Evolutionary conservation across 192 early-diverging fungal species (phyloP).

Genomic region (Funneliformis geosporum): DNA sequence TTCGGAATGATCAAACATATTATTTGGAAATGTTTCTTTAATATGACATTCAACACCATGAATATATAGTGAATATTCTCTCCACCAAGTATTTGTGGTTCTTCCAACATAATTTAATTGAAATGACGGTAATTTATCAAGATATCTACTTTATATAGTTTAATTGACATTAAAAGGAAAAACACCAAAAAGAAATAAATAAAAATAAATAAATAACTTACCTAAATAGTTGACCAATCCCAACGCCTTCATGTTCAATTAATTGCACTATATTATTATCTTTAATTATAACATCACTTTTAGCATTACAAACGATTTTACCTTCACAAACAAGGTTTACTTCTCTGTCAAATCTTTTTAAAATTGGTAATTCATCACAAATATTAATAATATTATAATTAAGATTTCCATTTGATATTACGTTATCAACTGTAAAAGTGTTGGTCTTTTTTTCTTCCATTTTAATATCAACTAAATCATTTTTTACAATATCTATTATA

Average conservation of each 20-base stretch:
- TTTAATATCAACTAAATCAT: constrained; percentile 26
- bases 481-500: constrained; percentile 39
- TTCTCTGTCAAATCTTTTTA: constrained; percentile 44
- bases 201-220: not conserved
- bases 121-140: constrained; percentile 44
- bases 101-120: constrained; percentile 42
- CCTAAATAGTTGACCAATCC: constrained; percentile 50
- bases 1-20: constrained; percentile 33
- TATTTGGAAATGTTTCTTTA: constrained; percentile 39
- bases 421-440: not conserved
- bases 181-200: not conserved
- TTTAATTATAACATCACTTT: constrained; percentile 41
- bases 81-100: constrained; percentile 43
- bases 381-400: not conserved
- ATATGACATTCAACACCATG: constrained; percentile 43
- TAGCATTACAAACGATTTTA: constrained; percentile 48
- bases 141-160: constrained; percentile 36
- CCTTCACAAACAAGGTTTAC: constrained; percentile 44
- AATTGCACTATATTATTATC: constrained; percentile 40
- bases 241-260: constrained; percentile 44
- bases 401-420: not conserved
- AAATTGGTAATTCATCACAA: constrained; percentile 13
- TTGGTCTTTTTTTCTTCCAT: constrained; percentile 23
- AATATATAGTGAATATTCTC: constrained; percentile 44
- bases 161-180: not conserved